Evolutionary conservation across 352 stramenopile species (phyloP).

Genomic region (Thalassiosira sp.): DNA sequence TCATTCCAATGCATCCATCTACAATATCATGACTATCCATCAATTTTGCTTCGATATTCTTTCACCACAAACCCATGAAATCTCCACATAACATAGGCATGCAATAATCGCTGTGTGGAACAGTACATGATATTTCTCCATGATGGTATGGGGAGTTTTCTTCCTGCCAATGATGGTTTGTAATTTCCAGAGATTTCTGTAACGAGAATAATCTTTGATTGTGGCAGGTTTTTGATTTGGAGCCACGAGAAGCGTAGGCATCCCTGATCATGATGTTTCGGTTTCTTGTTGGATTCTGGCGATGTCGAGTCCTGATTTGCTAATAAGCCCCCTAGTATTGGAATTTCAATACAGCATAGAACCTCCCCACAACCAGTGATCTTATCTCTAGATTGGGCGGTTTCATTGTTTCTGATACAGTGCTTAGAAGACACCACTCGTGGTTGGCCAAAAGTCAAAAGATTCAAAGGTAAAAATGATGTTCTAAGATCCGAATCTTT

Average conservation of each 20-base stretch:
- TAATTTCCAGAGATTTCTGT: conserved; percentile 37
- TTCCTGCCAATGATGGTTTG: conserved; percentile 31
- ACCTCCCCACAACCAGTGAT: too few species aligned
- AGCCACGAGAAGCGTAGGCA: conserved; percentile 15
- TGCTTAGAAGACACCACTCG: neutral
- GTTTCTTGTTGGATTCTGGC: neutral
- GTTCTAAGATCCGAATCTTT: conserved; percentile 9
- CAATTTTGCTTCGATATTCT: neutral
- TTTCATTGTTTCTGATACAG: neutral
- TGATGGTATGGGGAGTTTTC: conserved; percentile 11
- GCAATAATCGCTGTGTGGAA: conserved; percentile 40
- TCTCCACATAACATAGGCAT: conserved; percentile 46
- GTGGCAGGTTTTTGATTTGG: neutral
- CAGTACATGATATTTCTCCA: conserved; percentile 29
- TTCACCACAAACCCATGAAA: conserved; percentile 27
- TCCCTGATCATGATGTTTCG: conserved; percentile 2
- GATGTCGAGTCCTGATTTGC: neutral
- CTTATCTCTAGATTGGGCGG: neutral
- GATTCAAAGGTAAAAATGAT: conserved; percentile 8
- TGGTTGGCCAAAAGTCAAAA: conserved; percentile 29
- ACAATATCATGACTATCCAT: neutral
- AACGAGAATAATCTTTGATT: conserved; percentile 10
- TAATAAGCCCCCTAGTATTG: conserved; percentile 31
- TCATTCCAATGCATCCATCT: neutral
- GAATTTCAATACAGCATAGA: conserved; percentile 27